Base-by-base conservation (phyloP, 2,329 filamentous ascomycete species). In the Cryphonectria radicalis region DNA sequence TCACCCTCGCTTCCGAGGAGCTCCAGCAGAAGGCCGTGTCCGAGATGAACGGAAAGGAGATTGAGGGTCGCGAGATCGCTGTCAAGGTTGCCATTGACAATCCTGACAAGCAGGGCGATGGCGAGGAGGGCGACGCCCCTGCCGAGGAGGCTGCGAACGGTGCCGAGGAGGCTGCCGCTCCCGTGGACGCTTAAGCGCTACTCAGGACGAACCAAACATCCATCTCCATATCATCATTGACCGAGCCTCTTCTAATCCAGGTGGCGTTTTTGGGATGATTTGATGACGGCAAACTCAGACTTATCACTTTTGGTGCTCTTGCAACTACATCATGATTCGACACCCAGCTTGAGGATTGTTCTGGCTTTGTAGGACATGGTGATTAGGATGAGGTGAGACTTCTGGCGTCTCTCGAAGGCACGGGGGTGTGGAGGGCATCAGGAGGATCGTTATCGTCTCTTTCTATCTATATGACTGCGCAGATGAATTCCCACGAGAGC, bases 81-180 rank as follows among this genome's bases (percentile, higher is more conserved):
- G 96, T 99, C 89, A 99, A 99, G 93, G 95, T 99, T 81, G 96
- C 96, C 81, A 98, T 99, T 80, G 96, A 99, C 87, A 98, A 94
- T 88, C 96, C 96, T 75, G 95, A 97, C 85, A 99, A 98, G 92
- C 63, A 65, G 63, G 63, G 63, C 28, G 91, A 89, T 73, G 89
- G 92, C 75, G 95, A 98, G 84, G 95, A 98, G 81, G 90, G 92
- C 79, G 92, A 87, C 78, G 84, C 84, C 74, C 82, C 82, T 71
- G 80, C 81, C 67, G 80, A 80, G 8, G 75, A 77, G 77, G 76
- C 77, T 74, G 82, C 84, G 78, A 83, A 84, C 76, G 83, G 80
- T 73, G 76, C 78, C 70, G 77, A 83, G 77, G 83, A 87, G 71
- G 66, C 72, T 66, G 66, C 75, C 14, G 74, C 72, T 43, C 66